Base-by-base conservation (phyloP, 2,329 filamentous ascomycete genomes). In the Diaporthe nobilis region DNA sequence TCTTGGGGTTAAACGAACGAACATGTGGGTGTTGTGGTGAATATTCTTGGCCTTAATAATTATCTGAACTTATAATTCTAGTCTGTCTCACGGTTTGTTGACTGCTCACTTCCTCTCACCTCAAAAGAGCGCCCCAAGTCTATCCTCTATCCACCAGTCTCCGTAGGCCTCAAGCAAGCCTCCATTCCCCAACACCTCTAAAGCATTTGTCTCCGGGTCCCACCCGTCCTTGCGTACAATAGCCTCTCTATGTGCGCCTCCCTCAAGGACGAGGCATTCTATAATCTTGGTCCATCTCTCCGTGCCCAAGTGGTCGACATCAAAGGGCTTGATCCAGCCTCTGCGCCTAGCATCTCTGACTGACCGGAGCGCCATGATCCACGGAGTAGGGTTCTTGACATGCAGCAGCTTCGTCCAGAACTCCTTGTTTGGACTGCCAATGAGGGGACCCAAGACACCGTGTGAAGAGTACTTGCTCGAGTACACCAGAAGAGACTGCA, bases 241-340 rank as follows among this genome's bases (percentile, higher is more conserved):
- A 0, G 81, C 81, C 10, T 78, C 31, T 4, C 71, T 72, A 75
- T 84, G 80, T 0, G 83, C 81, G 1, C 72, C 76, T 2, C 81
- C 82, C 1, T 73, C 71, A 34, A 80, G 78, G 7, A 83, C 47
- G 15, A 84, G 81, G 10, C 79, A 31, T 20, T 75, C 71, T 34
- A 83, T 79, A 39, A 83, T 80, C 39, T 65, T 70, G 4, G 79
- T 78, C 83, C 83, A 84, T 25, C 83, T 77, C 67, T 71, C 42
- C 9, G 81, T 82, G 3, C 82, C 82, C 3, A 78, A 55, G 0
- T 77, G 71, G 37, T 82, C 77, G 12, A 77, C 68, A 44, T 83
- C 82, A 34, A 82, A 82, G 8, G 78, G 76, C 47, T 80, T 78
- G 13, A 84, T 83, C 80, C 81, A 84, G 1, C 77, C 79, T 10